Evolutionary conservation across 2,329 filamentous ascomycete genomes (phyloP).

Genomic region (Hypocreales sp.): DNA sequence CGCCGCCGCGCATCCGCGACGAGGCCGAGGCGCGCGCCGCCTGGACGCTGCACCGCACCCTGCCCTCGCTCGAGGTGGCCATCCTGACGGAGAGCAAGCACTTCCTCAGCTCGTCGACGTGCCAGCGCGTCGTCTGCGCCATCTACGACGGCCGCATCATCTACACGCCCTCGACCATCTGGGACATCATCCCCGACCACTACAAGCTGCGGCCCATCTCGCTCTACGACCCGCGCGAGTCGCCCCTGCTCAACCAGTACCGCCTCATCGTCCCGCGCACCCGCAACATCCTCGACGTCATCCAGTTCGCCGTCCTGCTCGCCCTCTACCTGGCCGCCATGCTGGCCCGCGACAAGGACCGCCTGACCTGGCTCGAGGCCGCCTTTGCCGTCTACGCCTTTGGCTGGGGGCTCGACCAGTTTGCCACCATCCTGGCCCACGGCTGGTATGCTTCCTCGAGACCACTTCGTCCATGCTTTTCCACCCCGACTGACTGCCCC

Average conservation of each 20-base stretch:
- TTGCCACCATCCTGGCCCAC: constrained; percentile 63
- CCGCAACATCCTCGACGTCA: constrained; percentile 57
- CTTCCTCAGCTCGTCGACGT: constrained; percentile 63
- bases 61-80: constrained; percentile 69
- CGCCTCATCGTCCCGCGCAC: constrained; percentile 70
- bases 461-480: not conserved
- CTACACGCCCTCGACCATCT: constrained; percentile 67
- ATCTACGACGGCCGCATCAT: constrained; percentile 70
- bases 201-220: constrained; percentile 76
- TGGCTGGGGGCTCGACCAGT: constrained; percentile 67
- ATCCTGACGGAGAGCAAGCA: constrained; percentile 71
- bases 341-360: constrained; percentile 45
- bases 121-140: constrained; percentile 67
- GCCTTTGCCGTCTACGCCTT: constrained; percentile 58
- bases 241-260: constrained; percentile 70
- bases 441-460: constrained; percentile 31
- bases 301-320: constrained; percentile 58
- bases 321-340: constrained; percentile 58
- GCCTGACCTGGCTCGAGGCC: constrained; percentile 42
- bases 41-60: constrained; percentile 37
- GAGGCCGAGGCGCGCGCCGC: constrained; percentile 35
- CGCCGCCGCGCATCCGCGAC: constrained; percentile 48
- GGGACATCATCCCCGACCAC: constrained; percentile 72
- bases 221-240: constrained; percentile 62
- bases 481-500: not conserved